Conservation (phyloP, 1,139 yeast species). For the Taphrina communis region DNA sequence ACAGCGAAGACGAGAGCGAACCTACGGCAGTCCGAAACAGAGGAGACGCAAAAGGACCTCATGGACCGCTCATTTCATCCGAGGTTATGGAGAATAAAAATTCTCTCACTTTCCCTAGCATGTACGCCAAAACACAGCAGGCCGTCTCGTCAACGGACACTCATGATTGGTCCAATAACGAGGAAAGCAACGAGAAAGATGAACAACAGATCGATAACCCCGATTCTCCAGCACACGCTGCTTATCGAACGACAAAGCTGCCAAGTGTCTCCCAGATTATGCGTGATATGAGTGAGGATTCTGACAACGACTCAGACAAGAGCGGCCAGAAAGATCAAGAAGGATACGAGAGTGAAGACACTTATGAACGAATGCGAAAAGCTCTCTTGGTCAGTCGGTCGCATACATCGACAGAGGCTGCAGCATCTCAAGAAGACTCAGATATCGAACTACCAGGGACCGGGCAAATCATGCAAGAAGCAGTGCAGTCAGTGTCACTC, state of each 20-base stretch:
- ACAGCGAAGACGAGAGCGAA: neutral
- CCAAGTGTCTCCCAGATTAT: constrained; percentile 29
- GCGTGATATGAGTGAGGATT: constrained; percentile 21
- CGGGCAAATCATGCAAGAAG: neutral
- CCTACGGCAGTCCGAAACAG: too few species aligned
- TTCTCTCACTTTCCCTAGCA: neutral
- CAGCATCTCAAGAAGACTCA: constrained; percentile 4
- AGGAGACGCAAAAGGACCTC: neutral
- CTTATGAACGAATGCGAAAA: constrained; percentile 14
- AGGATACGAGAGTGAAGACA: constrained; percentile 8
- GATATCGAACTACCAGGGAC: constrained; percentile 19
- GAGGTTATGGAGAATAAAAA: neutral
- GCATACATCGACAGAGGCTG: neutral
- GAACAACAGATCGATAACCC: too few species aligned
- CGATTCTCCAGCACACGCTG: neutral
- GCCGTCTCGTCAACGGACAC: neutral
- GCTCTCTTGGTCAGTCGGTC: neutral
- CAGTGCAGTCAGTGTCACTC: neutral
- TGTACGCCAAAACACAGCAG: neutral
- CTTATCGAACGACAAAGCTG: neutral
- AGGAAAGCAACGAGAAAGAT: neutral
- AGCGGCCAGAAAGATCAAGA: neutral
- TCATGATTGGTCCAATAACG: neutral
- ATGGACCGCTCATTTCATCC: neutral
- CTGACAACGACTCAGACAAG: constrained; percentile 4